Evolutionary conservation across 352 stramenopile genomes (phyloP).

Genomic region (Phytophthora rubi): DNA sequence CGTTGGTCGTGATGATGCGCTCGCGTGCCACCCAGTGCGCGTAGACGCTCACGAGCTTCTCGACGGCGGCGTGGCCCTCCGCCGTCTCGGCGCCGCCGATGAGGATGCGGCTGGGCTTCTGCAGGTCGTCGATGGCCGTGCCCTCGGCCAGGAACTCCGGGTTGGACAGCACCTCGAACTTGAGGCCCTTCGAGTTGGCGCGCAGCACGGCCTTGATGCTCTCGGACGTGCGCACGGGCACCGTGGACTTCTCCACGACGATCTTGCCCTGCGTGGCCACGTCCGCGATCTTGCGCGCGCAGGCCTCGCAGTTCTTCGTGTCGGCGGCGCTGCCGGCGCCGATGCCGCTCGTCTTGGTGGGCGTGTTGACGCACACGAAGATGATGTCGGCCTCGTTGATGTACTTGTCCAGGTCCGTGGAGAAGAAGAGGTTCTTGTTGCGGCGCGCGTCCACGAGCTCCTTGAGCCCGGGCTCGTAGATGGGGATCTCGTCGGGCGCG

Average conservation of each 20-base stretch:
- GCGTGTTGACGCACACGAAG: constrained; percentile 99
- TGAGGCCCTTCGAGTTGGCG: constrained; percentile 93
- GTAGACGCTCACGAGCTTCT: constrained; percentile 96
- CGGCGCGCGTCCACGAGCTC: constrained; percentile 94
- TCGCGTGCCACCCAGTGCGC: constrained; percentile 96
- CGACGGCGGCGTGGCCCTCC: constrained; percentile 86
- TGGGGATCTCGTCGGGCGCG: constrained; percentile 92
- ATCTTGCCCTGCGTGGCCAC: constrained; percentile 96
- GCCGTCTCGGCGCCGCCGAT: constrained; percentile 97
- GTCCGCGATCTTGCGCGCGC: constrained; percentile 97
- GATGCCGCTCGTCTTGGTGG: constrained; percentile 97
- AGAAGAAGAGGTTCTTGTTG: constrained; percentile 99
- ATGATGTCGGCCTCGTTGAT: constrained; percentile 98
- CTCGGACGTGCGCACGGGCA: constrained; percentile 98
- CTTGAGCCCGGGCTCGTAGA: constrained; percentile 99
- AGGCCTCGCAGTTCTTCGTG: constrained; percentile 99
- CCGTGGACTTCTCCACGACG: constrained; percentile 99
- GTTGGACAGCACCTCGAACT: constrained; percentile 98
- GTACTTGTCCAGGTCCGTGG: constrained; percentile 96
- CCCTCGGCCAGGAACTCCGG: constrained; percentile 99
- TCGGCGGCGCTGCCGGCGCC: constrained; percentile 97
- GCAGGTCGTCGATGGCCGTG: constrained; percentile 97
- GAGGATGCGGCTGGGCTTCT: constrained; percentile 95
- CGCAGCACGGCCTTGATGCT: constrained; percentile 96
- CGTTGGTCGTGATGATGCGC: constrained; percentile 98